Percentiles rank a stretch among this genome's conserved stretches.
Evolutionary conservation across 2,329 filamentous ascomycete genomes (phyloP).

Genomic region (Paecilomyces niveus): DNA sequence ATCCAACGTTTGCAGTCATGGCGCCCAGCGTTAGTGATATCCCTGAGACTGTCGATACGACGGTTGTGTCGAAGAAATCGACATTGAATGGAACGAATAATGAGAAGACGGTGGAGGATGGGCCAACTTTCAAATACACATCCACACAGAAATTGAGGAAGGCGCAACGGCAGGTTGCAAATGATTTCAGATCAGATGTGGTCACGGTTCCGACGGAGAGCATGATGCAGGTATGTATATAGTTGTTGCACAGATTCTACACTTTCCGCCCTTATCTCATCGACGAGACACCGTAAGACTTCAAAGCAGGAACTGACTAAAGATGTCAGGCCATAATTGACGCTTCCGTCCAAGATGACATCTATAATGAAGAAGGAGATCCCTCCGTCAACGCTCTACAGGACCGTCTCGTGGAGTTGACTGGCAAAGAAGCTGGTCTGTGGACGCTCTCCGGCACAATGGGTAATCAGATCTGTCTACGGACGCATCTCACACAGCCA

Average conservation of each 20-base stretch:
- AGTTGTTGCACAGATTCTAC: not conserved
- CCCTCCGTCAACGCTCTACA: slow-evolving; percentile 21
- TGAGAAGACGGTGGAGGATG: not conserved
- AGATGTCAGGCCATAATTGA: slow-evolving; percentile 18
- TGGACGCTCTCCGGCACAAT: slow-evolving; percentile 32
- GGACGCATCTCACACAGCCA: slow-evolving; percentile 24
- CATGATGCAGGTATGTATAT: slow-evolving; percentile 18
- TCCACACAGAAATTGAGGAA: slow-evolving; percentile 6
- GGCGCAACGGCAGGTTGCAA: slow-evolving; percentile 7
- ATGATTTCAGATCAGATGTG: slow-evolving; percentile 22
- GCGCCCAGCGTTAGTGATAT: not conserved
- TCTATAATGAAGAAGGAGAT: slow-evolving; percentile 26
- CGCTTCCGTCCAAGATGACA: slow-evolving; percentile 28
- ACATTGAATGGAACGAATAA: not conserved
- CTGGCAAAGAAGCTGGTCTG: slow-evolving; percentile 26
- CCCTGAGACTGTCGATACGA: not conserved
- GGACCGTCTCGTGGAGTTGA: slow-evolving; percentile 20
- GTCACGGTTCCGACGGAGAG: slow-evolving; percentile 19
- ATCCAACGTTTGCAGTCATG: not conserved
- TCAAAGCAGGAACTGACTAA: slow-evolving; percentile 4
- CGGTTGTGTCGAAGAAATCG: not conserved
- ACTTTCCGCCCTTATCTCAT: not conserved
- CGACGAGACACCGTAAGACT: not conserved
- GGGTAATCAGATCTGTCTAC: slow-evolving; percentile 33
- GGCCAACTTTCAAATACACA: slow-evolving; percentile 1